Conservation (phyloP, 345 rosid genomes). For the Aethionema arabicum region DNA sequence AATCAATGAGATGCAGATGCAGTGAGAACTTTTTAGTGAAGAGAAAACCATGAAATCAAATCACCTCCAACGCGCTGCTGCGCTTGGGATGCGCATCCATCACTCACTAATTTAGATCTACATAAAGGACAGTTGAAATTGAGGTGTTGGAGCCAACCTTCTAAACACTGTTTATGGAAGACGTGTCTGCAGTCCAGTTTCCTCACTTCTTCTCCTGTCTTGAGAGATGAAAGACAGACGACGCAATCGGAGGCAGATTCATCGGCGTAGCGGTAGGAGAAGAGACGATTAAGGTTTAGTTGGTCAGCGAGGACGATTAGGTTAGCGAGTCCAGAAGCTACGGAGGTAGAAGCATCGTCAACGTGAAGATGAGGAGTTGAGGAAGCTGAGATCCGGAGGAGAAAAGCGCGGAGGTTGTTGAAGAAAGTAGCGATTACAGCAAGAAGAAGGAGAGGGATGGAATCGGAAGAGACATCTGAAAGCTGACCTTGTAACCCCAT, state of each 20-base stretch:
- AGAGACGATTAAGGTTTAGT: constrained; percentile 51
- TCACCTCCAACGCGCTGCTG: not conserved
- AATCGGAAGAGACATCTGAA: constrained; percentile 66
- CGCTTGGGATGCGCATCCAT: not conserved
- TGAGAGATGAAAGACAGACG: constrained; percentile 58
- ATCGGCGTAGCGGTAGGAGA: constrained; percentile 44
- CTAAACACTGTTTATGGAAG: constrained; percentile 73
- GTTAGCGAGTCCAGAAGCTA: constrained; percentile 54
- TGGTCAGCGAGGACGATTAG: constrained; percentile 64
- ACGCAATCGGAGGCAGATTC: constrained; percentile 47
- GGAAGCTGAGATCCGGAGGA: constrained; percentile 38
- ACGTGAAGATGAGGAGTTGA: constrained; percentile 10
- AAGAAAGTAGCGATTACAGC: constrained; percentile 58
- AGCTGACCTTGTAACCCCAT: constrained; percentile 78
- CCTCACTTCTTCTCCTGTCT: constrained; percentile 76
- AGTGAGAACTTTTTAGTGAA: constrained; percentile 2
- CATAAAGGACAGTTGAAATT: constrained; percentile 78
- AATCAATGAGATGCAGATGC: constrained; percentile 18
- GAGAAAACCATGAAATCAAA: constrained; percentile 20
- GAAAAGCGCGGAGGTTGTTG: constrained; percentile 45
- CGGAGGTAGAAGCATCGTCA: constrained; percentile 31
- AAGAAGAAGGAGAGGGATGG: constrained; percentile 57
- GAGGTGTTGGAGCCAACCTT: constrained; percentile 72
- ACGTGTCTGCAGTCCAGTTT: constrained; percentile 76
- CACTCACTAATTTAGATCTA: constrained; percentile 43